phyloP scores from a whole-genome alignment of 805 yeast genomes.

The Kurtzmaniella fragi region DNA sequence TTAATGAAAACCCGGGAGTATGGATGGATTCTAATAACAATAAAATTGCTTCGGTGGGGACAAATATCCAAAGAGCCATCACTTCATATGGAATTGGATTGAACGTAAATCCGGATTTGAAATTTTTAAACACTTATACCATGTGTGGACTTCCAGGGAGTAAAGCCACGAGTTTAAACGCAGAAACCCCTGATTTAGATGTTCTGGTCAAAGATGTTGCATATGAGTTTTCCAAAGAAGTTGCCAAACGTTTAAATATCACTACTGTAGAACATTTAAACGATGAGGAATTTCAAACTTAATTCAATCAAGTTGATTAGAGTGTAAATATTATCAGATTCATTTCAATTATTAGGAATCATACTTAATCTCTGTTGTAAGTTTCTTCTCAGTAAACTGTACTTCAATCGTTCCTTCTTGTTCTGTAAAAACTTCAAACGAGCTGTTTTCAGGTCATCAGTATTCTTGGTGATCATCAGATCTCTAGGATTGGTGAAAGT shows the following conservation, averaged over 20 bases:
- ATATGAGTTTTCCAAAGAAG: constrained; percentile 28
- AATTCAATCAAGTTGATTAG: no score
- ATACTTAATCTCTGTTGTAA: constrained; percentile 13
- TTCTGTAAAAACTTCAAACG: constrained; percentile 34
- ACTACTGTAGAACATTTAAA: constrained; percentile 30
- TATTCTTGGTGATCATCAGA: constrained; percentile 5
- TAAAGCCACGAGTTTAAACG: constrained; percentile 30
- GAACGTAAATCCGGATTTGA: constrained; percentile 69
- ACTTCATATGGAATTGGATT: constrained; percentile 89
- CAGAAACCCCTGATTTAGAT: constrained; percentile 10
- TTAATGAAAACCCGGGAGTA: constrained; percentile 79
- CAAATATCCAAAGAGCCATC: constrained; percentile 75
- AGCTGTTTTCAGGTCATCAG: constrained; percentile 30
- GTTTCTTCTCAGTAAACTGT: constrained; percentile 16
- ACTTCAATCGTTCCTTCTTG: constrained; percentile 42
- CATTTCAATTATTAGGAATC: constrained; percentile 5
- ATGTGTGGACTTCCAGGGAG: constrained; percentile 82
- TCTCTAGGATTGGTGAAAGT: constrained; percentile 13
- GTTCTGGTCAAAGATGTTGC: constrained; percentile 22
- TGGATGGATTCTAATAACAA: constrained; percentile 54
- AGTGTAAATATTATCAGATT: no score
- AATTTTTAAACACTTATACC: constrained; percentile 62
- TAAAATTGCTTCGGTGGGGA: constrained; percentile 87
- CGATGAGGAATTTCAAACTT: constrained; percentile 20
- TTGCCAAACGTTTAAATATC: constrained; percentile 30